Percentiles rank a stretch among this genome's conserved stretches.
Evolutionary conservation across 768 basidiomycete species (phyloP).

Genomic region (Suillus subluteus): DNA sequence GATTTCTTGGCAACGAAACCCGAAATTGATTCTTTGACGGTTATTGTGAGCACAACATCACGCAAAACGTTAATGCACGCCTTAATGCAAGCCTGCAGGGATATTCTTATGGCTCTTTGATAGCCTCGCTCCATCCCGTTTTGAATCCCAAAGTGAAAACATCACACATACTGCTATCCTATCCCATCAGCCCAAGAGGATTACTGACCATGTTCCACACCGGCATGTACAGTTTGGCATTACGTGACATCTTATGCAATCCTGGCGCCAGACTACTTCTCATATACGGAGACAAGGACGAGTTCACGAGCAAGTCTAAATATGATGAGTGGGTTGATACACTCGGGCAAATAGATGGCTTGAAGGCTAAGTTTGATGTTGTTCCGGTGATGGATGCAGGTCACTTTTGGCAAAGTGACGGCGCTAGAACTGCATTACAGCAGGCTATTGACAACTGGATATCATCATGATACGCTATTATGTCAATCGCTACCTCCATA

Average conservation of each 20-base stretch:
- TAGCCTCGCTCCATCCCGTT: conserved; percentile 66
- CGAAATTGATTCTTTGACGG: conserved; percentile 51
- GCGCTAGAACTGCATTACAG: conserved; percentile 26
- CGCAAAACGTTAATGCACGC: conserved; percentile 7
- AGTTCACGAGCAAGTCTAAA: conserved; percentile 61
- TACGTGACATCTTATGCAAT: conserved; percentile 54
- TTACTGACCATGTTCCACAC: conserved; percentile 73
- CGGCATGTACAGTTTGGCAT: conserved; percentile 51
- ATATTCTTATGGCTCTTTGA: conserved; percentile 81
- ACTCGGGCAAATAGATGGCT: conserved; percentile 34
- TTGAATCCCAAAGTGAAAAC: conserved; percentile 53
- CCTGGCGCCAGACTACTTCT: conserved; percentile 57
- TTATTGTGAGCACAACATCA: conserved; percentile 54
- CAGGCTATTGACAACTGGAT: conserved; percentile 28
- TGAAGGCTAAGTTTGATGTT: conserved; percentile 31
- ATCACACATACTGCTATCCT: conserved; percentile 73
- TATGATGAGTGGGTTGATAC: conserved; percentile 60
- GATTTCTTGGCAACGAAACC: conserved; percentile 51
- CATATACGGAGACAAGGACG: conserved; percentile 68
- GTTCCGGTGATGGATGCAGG: conserved; percentile 50
- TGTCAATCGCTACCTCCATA: not conserved
- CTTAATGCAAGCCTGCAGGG: conserved; percentile 49
- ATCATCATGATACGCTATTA: not conserved
- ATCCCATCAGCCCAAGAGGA: conserved; percentile 69
- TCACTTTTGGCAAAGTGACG: conserved; percentile 67